Conservation (phyloP, 2,329 filamentous ascomycete species). For the Neurospora sp. region DNA sequence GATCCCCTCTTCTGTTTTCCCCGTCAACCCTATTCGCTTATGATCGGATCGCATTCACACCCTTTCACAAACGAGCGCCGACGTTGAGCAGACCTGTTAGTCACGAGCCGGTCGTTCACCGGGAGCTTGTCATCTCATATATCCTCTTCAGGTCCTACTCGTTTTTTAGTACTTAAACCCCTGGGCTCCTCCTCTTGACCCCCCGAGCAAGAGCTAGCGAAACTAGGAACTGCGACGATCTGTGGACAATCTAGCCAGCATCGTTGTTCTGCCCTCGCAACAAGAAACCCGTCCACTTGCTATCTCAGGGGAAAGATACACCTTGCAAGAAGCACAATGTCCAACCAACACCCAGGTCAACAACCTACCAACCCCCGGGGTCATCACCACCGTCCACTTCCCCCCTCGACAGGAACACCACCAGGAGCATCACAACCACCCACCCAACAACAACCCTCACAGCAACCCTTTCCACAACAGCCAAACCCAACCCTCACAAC, state of each 20-base stretch:
- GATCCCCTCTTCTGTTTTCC: not conserved
- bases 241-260: not conserved
- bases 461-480: not conserved
- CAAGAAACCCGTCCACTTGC: not conserved
- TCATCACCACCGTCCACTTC: not conserved
- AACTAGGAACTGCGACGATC: not conserved
- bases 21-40: not conserved
- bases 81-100: not conserved
- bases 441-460: not conserved
- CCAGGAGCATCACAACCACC: not conserved
- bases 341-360: not conserved
- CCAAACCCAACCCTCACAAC: conserved; percentile 19
- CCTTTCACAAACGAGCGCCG: not conserved
- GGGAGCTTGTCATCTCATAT: not conserved
- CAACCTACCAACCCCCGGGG: not conserved
- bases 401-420: conserved; percentile 4
- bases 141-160: not conserved
- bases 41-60: not conserved
- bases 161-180: not conserved
- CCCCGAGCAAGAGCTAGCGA: not conserved
- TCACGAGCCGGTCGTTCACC: not conserved
- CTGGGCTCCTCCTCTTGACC: not conserved
- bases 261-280: not conserved
- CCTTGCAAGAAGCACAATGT: not conserved
- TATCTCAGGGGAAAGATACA: not conserved